Conservation (phyloP, 176 grass and related monocot genomes). For the Cocos nucifera region DNA sequence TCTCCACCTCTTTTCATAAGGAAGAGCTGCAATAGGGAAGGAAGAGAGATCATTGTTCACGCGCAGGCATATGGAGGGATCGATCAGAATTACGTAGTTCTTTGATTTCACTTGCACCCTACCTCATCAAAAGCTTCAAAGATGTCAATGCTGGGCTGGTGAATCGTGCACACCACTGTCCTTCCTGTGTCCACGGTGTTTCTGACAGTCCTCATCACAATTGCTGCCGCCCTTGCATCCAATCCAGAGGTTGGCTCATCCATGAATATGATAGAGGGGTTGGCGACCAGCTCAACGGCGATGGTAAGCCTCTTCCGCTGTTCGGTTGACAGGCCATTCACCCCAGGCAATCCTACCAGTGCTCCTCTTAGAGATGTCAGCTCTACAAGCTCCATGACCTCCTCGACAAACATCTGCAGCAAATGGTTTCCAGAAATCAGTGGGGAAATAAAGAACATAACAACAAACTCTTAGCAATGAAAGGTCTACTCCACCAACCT, state of each 20-base stretch:
- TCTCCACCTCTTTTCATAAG: slow-evolving; percentile 95
- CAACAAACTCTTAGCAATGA: no score
- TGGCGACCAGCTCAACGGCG: slow-evolving; percentile 85
- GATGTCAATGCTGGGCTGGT: slow-evolving; percentile 92
- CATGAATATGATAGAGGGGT: slow-evolving; percentile 97
- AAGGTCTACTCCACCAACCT: slow-evolving; percentile 24
- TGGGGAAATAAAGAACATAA: no score
- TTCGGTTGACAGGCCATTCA: slow-evolving; percentile 87
- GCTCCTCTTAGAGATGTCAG: slow-evolving; percentile 58
- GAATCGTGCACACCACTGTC: slow-evolving; percentile 93
- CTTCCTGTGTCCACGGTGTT: slow-evolving; percentile 84
- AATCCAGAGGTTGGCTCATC: slow-evolving; percentile 87
- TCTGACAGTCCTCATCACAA: slow-evolving; percentile 85
- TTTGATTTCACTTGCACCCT: neutral
- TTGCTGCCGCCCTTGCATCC: slow-evolving; percentile 87
- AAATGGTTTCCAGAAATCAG: slow-evolving; percentile 1
- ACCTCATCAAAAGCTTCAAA: slow-evolving; percentile 97
- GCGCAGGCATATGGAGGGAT: neutral
- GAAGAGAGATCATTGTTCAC: slow-evolving; percentile 9
- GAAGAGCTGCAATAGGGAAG: slow-evolving; percentile 52
- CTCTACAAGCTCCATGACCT: slow-evolving; percentile 88
- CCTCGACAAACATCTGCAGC: slow-evolving; percentile 76
- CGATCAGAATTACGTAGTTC: slow-evolving; percentile 7
- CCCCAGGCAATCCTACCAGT: slow-evolving; percentile 79
- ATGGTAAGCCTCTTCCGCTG: slow-evolving; percentile 88